These are phyloP conservation scores for Trametes versicolor DNA, from an alignment of 1,284 basidiomycete species.

Conservation along the genomic window DNA sequence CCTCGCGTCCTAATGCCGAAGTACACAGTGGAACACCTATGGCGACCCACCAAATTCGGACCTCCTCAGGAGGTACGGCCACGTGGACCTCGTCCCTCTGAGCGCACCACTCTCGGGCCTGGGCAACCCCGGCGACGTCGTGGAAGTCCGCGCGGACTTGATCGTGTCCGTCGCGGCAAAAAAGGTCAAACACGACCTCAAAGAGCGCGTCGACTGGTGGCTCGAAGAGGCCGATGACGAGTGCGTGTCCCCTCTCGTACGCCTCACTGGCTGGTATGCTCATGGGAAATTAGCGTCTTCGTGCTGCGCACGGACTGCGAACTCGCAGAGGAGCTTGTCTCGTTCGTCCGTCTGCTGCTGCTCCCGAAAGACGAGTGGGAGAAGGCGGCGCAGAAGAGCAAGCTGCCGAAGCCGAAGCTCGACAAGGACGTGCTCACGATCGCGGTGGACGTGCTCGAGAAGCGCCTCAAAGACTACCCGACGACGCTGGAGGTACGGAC, in stretches of 20 bases:
- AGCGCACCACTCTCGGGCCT: slow-evolving; percentile 46
- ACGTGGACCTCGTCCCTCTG: slow-evolving; percentile 83
- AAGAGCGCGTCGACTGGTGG: slow-evolving; percentile 89
- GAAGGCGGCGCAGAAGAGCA: slow-evolving; percentile 71
- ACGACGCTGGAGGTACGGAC: slow-evolving; percentile 62
- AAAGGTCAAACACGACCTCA: slow-evolving; percentile 40
- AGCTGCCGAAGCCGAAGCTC: slow-evolving; percentile 80
- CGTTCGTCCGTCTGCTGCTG: slow-evolving; percentile 77
- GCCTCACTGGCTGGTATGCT: slow-evolving; percentile 13
- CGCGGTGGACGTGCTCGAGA: slow-evolving; percentile 58
- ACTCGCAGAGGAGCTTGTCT: slow-evolving; percentile 72
- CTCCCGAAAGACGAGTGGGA: slow-evolving; percentile 71
- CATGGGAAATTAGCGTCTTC: slow-evolving; percentile 59
- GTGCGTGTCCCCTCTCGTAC: slow-evolving; percentile 64
- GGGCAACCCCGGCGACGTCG: slow-evolving; percentile 89
- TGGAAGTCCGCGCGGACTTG: slow-evolving; percentile 86
- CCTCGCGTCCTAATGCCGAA: neutral
- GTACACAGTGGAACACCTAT: slow-evolving; percentile 90
- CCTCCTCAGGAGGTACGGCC: slow-evolving; percentile 92
- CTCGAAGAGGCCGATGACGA: slow-evolving; percentile 91
- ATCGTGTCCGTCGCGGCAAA: slow-evolving; percentile 63
- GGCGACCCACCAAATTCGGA: slow-evolving; percentile 96
- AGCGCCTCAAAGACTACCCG: slow-evolving; percentile 64
- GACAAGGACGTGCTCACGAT: slow-evolving; percentile 59
- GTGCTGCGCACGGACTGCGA: slow-evolving; percentile 64